phyloP scores from a whole-genome alignment of 176 grass and related monocot genomes.

The Metroxylon sagu region DNA sequence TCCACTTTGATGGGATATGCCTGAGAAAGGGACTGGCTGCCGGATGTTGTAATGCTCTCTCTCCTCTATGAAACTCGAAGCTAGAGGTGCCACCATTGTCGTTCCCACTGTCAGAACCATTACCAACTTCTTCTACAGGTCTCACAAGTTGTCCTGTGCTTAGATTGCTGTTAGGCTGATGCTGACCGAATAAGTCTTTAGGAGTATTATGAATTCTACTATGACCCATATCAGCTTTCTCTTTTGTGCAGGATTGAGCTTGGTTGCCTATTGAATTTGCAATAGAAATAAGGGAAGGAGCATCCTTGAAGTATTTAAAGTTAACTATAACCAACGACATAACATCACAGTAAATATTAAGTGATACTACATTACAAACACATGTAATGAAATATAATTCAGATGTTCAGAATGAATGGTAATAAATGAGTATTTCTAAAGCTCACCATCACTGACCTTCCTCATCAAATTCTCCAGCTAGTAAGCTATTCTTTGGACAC shows the following conservation, averaged over 20 bases:
- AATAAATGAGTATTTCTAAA: neutral
- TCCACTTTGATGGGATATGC: slow-evolving; percentile 92
- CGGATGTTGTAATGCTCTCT: slow-evolving; percentile 21
- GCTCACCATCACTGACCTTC: slow-evolving; percentile 3
- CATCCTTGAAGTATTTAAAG: slow-evolving; percentile 10
- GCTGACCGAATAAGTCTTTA: neutral
- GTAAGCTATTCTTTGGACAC: slow-evolving; percentile 46
- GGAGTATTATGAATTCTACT: neutral
- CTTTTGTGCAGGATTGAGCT: neutral
- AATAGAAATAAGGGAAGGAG: slow-evolving; percentile 1
- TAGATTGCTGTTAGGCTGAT: neutral
- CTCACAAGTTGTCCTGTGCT: slow-evolving; percentile 4
- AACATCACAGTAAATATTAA: neutral
- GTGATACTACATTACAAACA: slow-evolving; percentile 8
- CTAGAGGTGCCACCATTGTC: slow-evolving; percentile 23
- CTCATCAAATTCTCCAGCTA: slow-evolving; percentile 53
- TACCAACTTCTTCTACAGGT: slow-evolving; percentile 16
- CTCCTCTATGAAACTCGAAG: slow-evolving; percentile 78
- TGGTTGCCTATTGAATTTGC: slow-evolving; percentile 17
- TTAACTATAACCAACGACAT: slow-evolving; percentile 11
- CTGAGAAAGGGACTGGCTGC: slow-evolving; percentile 38
- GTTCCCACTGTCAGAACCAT: slow-evolving; percentile 28
- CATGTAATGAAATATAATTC: too few species aligned
- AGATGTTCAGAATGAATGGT: too few species aligned
- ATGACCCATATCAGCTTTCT: slow-evolving; percentile 3